Base-by-base conservation (phyloP, 2,329 filamentous ascomycete genomes). In the Purpureocillium lavendulum region DNA sequence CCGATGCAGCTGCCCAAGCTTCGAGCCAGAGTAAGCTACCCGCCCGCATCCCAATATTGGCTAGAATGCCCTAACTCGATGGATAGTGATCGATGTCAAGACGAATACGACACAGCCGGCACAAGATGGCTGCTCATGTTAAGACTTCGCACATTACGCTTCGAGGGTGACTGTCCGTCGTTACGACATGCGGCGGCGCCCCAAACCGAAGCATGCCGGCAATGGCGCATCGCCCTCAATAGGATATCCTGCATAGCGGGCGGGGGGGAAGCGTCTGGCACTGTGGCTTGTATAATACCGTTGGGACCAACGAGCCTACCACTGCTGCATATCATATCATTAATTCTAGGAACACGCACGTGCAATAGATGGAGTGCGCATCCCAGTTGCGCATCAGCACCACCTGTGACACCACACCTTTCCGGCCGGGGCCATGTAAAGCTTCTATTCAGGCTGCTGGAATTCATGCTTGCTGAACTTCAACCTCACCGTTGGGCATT, bases 61-160 rank as follows among this genome's bases (percentile, higher is more conserved):
- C 21, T 6, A 10, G 10, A 26, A 10, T 10, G 21, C 10, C 21
- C 21, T 26, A 26, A 26, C 21, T 26, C 6, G 6, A 10, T 26
- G 21, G 6, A 15, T 53, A 92, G 87, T 92, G 85, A 94, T 94
- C 58, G 87, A 94, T 66, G 87, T 94, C 51, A 92, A 90, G 66
- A 89, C 88, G 57, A 87, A 80, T 64, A 77, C 77, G 40, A 73
- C 77, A 51, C 76, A 79, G 43, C 67, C 78, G 47, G 74, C 72
- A 56, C 85, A 89, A 62, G 83, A 88, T 45, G 80, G 82, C 42
- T 89, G 84, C 61, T 55, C 62, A 45, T 66, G 61, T 50, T 66
- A 55, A 56, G 37, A 36, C 26, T 31, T 11, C 17, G 38, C 12
- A 35, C 18, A 11, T 26, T 33, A n/a, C n/a, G n/a, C n/a, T n/a